phyloP scores from a whole-genome alignment of 2,329 filamentous ascomycete species.

The Epichloe glyceriae region DNA sequence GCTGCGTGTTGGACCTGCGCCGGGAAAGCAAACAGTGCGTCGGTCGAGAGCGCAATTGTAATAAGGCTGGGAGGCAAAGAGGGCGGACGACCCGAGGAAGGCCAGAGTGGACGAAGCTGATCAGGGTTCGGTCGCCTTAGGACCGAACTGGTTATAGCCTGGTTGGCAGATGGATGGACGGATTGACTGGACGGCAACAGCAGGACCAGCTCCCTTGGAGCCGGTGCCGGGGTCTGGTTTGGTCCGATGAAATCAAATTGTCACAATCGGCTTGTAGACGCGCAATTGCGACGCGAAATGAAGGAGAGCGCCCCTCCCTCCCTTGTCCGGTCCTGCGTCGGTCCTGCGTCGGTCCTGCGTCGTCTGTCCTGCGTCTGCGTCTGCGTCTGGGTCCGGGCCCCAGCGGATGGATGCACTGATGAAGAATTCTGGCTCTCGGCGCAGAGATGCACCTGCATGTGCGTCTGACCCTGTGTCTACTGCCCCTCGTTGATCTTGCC shows the following conservation, averaged over 20 bases:
- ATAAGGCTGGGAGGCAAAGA: slow-evolving; percentile 1
- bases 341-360: neutral
- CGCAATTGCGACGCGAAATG: neutral
- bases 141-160: slow-evolving; percentile 2
- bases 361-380: neutral
- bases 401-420: neutral
- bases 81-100: slow-evolving; percentile 2
- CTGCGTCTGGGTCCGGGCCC: neutral
- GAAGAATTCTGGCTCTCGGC: neutral
- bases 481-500: neutral
- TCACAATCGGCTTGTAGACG: neutral
- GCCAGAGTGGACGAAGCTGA: slow-evolving; percentile 4
- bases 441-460: neutral
- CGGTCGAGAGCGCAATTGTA: slow-evolving; percentile 3
- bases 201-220: neutral
- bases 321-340: neutral
- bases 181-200: neutral
- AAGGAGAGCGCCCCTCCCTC: too few species aligned
- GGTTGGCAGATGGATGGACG: slow-evolving; percentile 2
- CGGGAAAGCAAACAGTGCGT: slow-evolving; percentile 4
- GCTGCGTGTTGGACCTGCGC: slow-evolving; percentile 1
- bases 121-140: slow-evolving; percentile 3
- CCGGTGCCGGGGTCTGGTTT: neutral
- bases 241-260: too few species aligned
- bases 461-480: neutral